A percentile compares a stretch with the other conserved stretches of the same genome.
Conservation (phyloP, 495 filamentous ascomycete genomes). For the Annulohypoxylon bovei region DNA sequence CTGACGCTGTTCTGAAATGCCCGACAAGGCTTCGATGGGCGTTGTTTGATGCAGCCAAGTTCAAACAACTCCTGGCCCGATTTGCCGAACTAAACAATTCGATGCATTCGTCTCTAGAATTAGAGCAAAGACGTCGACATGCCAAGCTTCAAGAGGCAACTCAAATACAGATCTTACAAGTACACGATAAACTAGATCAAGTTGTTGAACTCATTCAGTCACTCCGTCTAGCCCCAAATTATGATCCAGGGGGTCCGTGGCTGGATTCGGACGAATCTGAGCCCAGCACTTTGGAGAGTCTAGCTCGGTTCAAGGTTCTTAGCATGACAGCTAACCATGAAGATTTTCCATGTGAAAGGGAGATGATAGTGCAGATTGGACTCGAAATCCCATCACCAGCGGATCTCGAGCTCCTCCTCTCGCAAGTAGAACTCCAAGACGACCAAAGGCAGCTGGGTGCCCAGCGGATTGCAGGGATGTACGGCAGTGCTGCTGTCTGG, state of each 20-base stretch:
- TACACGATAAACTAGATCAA: background rate
- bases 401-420: background rate
- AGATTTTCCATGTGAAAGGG: background rate
- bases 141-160: background rate
- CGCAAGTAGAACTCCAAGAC: background rate
- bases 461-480: background rate
- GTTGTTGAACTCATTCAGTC: background rate
- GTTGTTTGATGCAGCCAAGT: background rate
- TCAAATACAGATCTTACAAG: background rate
- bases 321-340: background rate
- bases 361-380: background rate
- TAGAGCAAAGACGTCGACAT: background rate
- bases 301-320: background rate
- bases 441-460: background rate
- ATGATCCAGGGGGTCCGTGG: background rate
- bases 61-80: background rate
- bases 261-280: background rate
- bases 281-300: background rate
- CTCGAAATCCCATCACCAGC: background rate
- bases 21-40: slow-evolving; percentile 1
- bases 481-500: background rate
- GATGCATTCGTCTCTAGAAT: background rate
- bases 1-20: slow-evolving; percentile 1
- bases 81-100: background rate
- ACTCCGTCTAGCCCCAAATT: background rate